Evolutionary conservation across 208 protist genomes (phyloP).

Genomic region (Endotrypanum monterogeii): DNA sequence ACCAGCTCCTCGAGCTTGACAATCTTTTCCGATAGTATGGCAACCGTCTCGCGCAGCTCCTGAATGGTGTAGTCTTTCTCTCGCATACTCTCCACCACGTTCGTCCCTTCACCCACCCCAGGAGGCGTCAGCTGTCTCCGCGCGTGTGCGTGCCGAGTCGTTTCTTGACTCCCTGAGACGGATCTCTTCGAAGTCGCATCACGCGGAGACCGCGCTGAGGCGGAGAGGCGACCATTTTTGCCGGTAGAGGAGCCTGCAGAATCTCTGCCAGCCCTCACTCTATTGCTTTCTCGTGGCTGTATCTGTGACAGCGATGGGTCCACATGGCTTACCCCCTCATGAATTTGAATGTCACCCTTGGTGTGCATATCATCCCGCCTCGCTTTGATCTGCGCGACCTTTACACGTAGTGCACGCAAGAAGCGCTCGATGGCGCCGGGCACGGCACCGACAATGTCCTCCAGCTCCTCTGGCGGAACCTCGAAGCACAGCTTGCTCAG

Average conservation of each 20-base stretch:
- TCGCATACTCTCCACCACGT: constrained; percentile 56
- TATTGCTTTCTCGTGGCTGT: neutral
- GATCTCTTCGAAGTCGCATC: neutral
- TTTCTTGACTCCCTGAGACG: neutral
- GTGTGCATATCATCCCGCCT: constrained; percentile 31
- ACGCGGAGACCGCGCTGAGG: neutral
- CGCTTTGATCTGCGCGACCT: constrained; percentile 86
- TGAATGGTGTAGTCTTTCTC: constrained; percentile 93
- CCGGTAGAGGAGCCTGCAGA: neutral
- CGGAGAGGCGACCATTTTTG: neutral
- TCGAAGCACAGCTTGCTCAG: constrained; percentile 94
- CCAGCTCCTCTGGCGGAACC: constrained; percentile 88
- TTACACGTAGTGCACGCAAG: constrained; percentile 91
- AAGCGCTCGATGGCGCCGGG: constrained; percentile 94
- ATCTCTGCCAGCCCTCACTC: neutral
- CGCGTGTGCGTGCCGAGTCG: constrained; percentile 10
- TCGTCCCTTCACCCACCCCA: constrained; percentile 15
- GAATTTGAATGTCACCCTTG: constrained; percentile 9
- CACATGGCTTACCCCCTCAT: constrained; percentile 15
- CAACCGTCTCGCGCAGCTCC: constrained; percentile 89
- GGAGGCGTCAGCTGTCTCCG: constrained; percentile 10
- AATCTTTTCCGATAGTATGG: constrained; percentile 92
- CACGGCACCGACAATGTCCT: constrained; percentile 87
- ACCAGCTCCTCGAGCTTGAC: constrained; percentile 96
- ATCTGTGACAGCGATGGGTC: constrained; percentile 3